Conservation (phyloP, 352 stramenopile species). For the Phytophthora capsici region DNA sequence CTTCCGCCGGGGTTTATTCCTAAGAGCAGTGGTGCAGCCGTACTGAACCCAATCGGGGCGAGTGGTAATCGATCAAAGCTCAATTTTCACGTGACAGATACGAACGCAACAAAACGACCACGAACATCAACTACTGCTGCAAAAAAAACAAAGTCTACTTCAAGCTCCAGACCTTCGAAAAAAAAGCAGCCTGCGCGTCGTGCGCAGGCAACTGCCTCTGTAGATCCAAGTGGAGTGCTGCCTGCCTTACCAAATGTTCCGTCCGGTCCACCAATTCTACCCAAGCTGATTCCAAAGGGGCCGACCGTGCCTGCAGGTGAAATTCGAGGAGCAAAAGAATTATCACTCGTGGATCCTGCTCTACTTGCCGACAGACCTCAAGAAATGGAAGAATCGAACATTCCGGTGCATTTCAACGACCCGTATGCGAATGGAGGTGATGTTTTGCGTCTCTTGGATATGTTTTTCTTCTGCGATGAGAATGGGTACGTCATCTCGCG, state of each 20-base stretch:
- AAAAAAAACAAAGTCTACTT: slow-evolving; percentile 26
- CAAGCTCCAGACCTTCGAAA: slow-evolving; percentile 28
- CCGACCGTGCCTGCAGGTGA: slow-evolving; percentile 63
- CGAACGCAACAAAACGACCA: slow-evolving; percentile 42
- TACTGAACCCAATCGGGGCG: slow-evolving; percentile 1
- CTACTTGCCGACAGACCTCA: slow-evolving; percentile 35
- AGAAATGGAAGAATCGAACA: slow-evolving; percentile 68
- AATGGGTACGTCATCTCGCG: slow-evolving; percentile 57
- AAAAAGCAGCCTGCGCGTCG: slow-evolving; percentile 25
- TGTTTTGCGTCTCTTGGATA: slow-evolving; percentile 75
- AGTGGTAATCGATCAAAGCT: slow-evolving; percentile 34
- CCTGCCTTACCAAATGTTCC: background rate
- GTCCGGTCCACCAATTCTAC: slow-evolving; percentile 42
- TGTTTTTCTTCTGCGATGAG: slow-evolving; percentile 90
- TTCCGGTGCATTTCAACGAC: slow-evolving; percentile 73
- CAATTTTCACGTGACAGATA: slow-evolving; percentile 55
- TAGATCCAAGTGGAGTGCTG: slow-evolving; percentile 5
- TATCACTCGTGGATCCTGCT: slow-evolving; percentile 50
- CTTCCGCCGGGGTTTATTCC: slow-evolving; percentile 60
- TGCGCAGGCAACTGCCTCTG: slow-evolving; percentile 1
- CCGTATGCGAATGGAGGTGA: slow-evolving; percentile 67
- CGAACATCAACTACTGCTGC: slow-evolving; percentile 26
- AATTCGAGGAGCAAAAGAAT: slow-evolving; percentile 63
- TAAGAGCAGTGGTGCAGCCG: slow-evolving; percentile 21
- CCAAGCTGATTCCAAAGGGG: slow-evolving; percentile 67